Percentiles rank a stretch among this genome's conserved stretches.
Conservation (phyloP, 1,139 yeast species). For the Saccharomyces uvarum region DNA sequence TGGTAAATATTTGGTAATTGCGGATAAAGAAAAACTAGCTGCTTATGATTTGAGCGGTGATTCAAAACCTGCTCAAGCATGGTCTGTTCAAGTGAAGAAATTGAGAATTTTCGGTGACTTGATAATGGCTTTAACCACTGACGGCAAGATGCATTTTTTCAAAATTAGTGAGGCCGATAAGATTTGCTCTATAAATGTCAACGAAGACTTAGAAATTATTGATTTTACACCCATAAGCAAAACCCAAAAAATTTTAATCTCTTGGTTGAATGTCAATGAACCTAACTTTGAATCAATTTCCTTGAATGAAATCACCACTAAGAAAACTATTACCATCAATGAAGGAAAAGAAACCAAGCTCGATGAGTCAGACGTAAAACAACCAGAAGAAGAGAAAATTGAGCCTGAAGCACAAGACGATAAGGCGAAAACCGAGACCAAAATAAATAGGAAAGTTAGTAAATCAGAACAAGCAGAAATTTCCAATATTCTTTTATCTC, state of each 20-base stretch:
- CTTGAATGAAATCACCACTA: constrained; percentile 14
- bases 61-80: constrained; percentile 11
- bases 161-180: constrained; percentile 12
- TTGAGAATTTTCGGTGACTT: constrained; percentile 16
- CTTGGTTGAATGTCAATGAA: constrained; percentile 33
- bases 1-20: constrained; percentile 20
- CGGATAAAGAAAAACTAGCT: constrained; percentile 17
- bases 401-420: constrained; percentile 4
- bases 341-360: constrained; percentile 5
- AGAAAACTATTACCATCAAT: constrained; percentile 18
- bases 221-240: constrained; percentile 18
- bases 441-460: constrained; percentile 14
- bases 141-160: constrained; percentile 18
- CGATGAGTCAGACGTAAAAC: neutral
- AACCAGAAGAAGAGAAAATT: neutral
- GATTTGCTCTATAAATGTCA: constrained; percentile 17
- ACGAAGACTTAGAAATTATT: constrained; percentile 20
- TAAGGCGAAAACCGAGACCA: constrained; percentile 4
- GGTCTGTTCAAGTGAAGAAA: constrained; percentile 20
- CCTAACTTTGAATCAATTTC: constrained; percentile 26
- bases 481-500: constrained; percentile 12
- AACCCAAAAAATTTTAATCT: constrained; percentile 15
- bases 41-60: constrained; percentile 17
- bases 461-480: constrained; percentile 22
- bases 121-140: constrained; percentile 17